Base-by-base conservation (phyloP, 495 filamentous ascomycete species). In the Xylaria cubensis region DNA sequence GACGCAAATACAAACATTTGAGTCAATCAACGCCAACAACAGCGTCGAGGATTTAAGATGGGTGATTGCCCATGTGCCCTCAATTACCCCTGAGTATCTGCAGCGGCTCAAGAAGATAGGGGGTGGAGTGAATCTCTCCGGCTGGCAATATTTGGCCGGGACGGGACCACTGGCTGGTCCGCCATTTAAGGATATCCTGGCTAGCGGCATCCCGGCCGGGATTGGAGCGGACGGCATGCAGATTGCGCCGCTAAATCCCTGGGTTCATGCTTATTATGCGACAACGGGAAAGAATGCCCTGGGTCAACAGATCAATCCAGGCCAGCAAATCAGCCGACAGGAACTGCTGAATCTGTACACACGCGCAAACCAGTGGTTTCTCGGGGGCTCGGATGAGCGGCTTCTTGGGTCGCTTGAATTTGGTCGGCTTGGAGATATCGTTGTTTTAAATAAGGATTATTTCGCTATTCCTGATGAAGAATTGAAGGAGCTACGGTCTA, bases 31-130 rank as follows among this genome's bases (percentile, higher is more conserved):
- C 44, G 56, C 53, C 13, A 48, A 63, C 36, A 51, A 17, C 17
- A 51, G 26, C 29, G 71, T 79, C 21, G 62, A 58, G 2, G 69
- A 67, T 0, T 55, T 79, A 44, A 69, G 76, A 32, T 79, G 78
- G 78, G 76, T 79, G 0, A 65, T 79, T 13, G 78, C 78, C 0
- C 78, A 79, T 56, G 78, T 79, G 1, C 78, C 76, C n/a, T 66
- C 24, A 8, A 79, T 79, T 63, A 78, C 76, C 1, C 29, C 46
- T 0, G 76, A 78, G 24, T 75, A 73, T 51, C 69, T 79, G 4
- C 36, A 34, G 3, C 71, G 78, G 0, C 67, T 79, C 10, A 76
- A 76, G 70, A 34, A 39, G 10, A 44, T 79, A 21, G 78, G 78
- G 32, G 78, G 76, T 12, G 78, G 78, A 0, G 78, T 79, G 0